Percentiles rank a stretch among this genome's conserved stretches.
Evolutionary conservation across 345 rosid species (phyloP).

Genomic region (Hibiscus syriacus): DNA sequence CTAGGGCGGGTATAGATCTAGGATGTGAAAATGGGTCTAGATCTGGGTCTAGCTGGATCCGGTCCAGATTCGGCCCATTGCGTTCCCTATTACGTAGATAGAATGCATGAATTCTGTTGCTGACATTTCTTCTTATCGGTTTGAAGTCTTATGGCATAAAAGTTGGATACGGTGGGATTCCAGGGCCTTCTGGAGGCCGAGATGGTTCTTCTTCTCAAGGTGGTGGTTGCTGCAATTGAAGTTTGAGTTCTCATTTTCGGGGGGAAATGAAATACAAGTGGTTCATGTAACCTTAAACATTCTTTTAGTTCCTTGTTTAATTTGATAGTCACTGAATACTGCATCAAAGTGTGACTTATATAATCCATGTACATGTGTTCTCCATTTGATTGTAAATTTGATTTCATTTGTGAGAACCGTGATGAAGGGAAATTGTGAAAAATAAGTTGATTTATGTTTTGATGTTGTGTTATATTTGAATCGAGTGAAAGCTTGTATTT

Average conservation of each 20-base stretch:
- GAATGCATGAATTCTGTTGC: background rate
- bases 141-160: slow-evolving; percentile 89
- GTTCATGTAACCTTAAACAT: background rate
- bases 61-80: no score
- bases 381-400: slow-evolving; percentile 4
- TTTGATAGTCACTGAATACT: background rate
- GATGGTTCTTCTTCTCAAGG: slow-evolving; percentile 74
- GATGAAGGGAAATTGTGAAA: slow-evolving; percentile 1
- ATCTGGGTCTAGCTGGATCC: no score
- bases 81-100: background rate
- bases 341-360: background rate
- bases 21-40: no score
- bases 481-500: background rate
- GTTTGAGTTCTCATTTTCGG: background rate
- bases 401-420: background rate
- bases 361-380: background rate
- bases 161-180: slow-evolving; percentile 94
- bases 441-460: background rate
- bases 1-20: no score
- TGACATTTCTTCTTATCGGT: slow-evolving; percentile 6
- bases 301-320: background rate
- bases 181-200: slow-evolving; percentile 89
- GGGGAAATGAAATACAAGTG: background rate
- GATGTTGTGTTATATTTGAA: background rate
- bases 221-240: slow-evolving; percentile 87